Conservation (phyloP, 2,329 filamentous ascomycete genomes). For the Arthrobotrys sphaeroides region DNA sequence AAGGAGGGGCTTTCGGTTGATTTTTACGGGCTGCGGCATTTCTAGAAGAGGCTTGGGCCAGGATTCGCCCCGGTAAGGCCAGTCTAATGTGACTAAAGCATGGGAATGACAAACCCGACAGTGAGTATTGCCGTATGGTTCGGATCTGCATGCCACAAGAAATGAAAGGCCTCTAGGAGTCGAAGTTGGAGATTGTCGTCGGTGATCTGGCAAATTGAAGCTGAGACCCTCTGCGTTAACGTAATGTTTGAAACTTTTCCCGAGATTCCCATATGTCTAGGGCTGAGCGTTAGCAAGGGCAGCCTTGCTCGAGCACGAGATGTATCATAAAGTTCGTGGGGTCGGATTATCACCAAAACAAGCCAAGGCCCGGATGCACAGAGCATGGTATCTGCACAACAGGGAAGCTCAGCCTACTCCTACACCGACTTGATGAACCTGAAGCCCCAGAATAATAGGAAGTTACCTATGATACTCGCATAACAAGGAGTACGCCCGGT, state of each 20-base stretch:
- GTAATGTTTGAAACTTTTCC: constrained; percentile 10
- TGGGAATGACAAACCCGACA: neutral
- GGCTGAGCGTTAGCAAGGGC: constrained; percentile 42
- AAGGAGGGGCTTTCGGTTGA: neutral
- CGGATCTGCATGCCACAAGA: constrained; percentile 15
- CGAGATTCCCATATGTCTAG: constrained; percentile 4
- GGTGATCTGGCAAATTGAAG: constrained; percentile 22
- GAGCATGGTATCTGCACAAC: constrained; percentile 1
- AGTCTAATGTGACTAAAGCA: neutral
- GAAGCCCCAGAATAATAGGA: constrained; percentile 3
- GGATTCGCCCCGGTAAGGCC: neutral
- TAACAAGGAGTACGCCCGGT: constrained; percentile 19
- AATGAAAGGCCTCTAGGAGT: neutral
- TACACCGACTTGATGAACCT: neutral
- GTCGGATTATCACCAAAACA: constrained; percentile 44
- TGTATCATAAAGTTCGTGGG: constrained; percentile 8
- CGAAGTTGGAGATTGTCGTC: constrained; percentile 14
- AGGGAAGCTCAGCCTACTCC: constrained; percentile 42
- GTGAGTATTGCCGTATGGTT: neutral
- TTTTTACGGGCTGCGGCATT: constrained; percentile 13
- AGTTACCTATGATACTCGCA: constrained; percentile 11
- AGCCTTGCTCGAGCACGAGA: constrained; percentile 35
- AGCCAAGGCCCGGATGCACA: constrained; percentile 44
- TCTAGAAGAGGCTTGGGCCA: constrained; percentile 9
- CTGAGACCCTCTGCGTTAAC: neutral